phyloP scores from a whole-genome alignment of 2,329 filamentous ascomycete species.

The Cryphonectria carpinicola region DNA sequence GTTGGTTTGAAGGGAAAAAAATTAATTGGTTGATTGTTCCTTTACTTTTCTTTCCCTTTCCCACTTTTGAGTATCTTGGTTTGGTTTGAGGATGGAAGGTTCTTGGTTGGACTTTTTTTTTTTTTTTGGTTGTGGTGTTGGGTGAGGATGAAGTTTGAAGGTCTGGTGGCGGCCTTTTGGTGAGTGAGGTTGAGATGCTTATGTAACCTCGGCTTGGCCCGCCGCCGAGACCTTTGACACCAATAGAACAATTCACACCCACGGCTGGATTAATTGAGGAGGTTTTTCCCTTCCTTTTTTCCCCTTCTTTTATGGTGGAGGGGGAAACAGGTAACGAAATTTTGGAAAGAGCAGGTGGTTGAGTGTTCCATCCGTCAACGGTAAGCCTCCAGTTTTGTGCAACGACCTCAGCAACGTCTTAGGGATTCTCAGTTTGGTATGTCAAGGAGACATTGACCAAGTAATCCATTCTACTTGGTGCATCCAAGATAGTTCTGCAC shows the following conservation, averaged over 20 bases:
- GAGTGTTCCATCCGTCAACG: not conserved
- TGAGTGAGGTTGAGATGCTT: slow-evolving; percentile 3
- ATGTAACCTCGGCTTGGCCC: slow-evolving; percentile 12
- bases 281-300: too few species aligned
- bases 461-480: not conserved
- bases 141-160: not conserved
- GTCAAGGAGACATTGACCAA: not conserved
- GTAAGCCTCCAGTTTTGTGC: not conserved
- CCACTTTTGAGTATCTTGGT: not conserved
- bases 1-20: too few species aligned
- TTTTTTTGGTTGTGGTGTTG: not conserved
- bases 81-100: not conserved
- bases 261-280: too few species aligned
- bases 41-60: not conserved
- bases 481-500: not conserved
- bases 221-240: not conserved
- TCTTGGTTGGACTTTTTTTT: not conserved
- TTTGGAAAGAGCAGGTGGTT: not conserved
- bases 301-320: too few species aligned
- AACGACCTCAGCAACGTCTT: not conserved
- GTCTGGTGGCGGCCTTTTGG: not conserved
- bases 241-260: not conserved
- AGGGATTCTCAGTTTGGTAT: not conserved
- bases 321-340: too few species aligned
- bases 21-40: not conserved